Evolutionary conservation across 257 asterid species (phyloP).

Genomic region (Forsythia suspensa): DNA sequence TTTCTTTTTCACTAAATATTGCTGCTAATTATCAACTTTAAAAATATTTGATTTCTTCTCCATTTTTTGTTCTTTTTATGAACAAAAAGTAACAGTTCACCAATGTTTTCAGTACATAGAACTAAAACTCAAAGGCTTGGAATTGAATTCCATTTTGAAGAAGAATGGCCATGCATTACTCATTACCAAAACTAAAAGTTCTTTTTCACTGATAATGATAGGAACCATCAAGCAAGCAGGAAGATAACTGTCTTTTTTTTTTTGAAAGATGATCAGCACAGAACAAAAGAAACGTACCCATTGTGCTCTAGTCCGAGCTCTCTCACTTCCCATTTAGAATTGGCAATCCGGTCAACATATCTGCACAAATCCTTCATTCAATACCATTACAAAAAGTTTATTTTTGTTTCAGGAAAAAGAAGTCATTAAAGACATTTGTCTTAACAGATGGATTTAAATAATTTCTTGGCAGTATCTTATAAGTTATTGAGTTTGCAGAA

Average conservation of each 20-base stretch:
- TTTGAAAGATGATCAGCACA: background rate
- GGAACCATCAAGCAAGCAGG: background rate
- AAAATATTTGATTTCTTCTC: background rate
- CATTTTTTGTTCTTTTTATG: background rate
- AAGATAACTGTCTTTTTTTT: background rate
- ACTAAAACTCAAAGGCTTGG: background rate
- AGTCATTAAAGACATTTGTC: constrained; percentile 1
- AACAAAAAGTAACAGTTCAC: background rate
- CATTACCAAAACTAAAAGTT: background rate
- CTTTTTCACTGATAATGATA: background rate
- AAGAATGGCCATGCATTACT: background rate
- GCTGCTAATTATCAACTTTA: background rate
- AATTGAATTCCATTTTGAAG: background rate
- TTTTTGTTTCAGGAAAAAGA: background rate
- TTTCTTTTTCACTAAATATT: background rate
- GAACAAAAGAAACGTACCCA: constrained; percentile 57
- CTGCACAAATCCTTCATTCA: constrained; percentile 52
- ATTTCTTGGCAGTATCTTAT: background rate
- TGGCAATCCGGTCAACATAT: constrained; percentile 89
- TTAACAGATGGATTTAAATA: constrained; percentile 8
- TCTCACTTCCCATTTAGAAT: constrained; percentile 96
- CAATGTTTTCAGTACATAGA: background rate
- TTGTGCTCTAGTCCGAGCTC: constrained; percentile 98
- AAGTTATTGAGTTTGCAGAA: background rate
- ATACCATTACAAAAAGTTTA: constrained; percentile 22